Evolutionary conservation across 2,329 filamentous ascomycete species (phyloP).

Genomic region (Botryotinia narcissicola): DNA sequence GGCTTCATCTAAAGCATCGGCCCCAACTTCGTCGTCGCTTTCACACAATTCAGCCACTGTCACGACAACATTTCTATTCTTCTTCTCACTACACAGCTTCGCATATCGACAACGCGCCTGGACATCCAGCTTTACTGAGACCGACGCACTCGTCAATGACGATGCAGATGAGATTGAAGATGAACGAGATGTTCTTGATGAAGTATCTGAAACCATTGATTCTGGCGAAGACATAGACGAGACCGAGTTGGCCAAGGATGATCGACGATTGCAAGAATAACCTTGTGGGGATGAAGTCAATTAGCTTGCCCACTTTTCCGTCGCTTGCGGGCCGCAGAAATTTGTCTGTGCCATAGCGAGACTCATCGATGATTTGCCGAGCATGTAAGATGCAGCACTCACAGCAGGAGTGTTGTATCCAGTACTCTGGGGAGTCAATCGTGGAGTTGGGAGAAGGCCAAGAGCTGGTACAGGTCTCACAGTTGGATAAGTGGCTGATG

Average conservation of each 20-base stretch:
- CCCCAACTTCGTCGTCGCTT: slow-evolving; percentile 48
- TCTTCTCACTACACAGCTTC: slow-evolving; percentile 58
- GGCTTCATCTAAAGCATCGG: slow-evolving; percentile 48
- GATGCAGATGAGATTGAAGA: slow-evolving; percentile 64
- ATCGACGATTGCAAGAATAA: slow-evolving; percentile 53
- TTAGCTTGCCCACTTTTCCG: slow-evolving; percentile 53
- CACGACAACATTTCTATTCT: slow-evolving; percentile 52
- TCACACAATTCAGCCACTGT: slow-evolving; percentile 58
- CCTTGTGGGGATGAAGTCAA: slow-evolving; percentile 52
- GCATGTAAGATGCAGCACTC: slow-evolving; percentile 51
- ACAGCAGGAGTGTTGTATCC: slow-evolving; percentile 60
- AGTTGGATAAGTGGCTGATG: slow-evolving; percentile 44
- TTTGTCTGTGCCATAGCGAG: slow-evolving; percentile 57
- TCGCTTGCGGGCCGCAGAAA: slow-evolving; percentile 46
- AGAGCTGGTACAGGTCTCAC: slow-evolving; percentile 52
- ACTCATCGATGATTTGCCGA: slow-evolving; percentile 57
- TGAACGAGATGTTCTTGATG: slow-evolving; percentile 55
- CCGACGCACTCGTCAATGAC: slow-evolving; percentile 58
- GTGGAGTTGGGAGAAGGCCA: slow-evolving; percentile 57
- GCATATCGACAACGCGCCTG: slow-evolving; percentile 62
- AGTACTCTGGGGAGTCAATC: slow-evolving; percentile 54
- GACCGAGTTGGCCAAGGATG: slow-evolving; percentile 61
- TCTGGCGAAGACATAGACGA: slow-evolving; percentile 64
- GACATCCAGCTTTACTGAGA: slow-evolving; percentile 54
- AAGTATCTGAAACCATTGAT: slow-evolving; percentile 64